These are phyloP conservation scores for Hypoxylon perforatum DNA, from an alignment of 495 filamentous ascomycete species.

Conservation along the genomic window DNA sequence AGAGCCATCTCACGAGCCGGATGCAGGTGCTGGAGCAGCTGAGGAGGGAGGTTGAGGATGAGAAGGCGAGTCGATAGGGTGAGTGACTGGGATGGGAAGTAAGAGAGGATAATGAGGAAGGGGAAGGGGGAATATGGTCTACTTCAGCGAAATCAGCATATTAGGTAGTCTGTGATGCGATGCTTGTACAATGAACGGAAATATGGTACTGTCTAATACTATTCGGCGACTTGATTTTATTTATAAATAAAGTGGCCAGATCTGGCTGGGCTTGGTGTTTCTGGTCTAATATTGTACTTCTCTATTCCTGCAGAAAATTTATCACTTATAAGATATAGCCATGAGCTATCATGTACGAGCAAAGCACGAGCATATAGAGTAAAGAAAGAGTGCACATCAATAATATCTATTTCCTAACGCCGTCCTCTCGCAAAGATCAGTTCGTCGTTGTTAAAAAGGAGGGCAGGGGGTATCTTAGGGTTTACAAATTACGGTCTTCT, in stretches of 20 bases:
- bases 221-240: neutral
- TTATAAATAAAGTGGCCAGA: neutral
- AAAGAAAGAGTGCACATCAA: neutral
- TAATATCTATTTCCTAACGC: slow-evolving; percentile 25
- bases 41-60: slow-evolving; percentile 70
- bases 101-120: neutral
- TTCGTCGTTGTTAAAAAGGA: slow-evolving; percentile 16
- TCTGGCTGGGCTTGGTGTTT: neutral
- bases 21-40: slow-evolving; percentile 69
- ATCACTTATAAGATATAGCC: too few relatives aligned
- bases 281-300: too few relatives aligned
- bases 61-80: slow-evolving; percentile 61
- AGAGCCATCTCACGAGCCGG: slow-evolving; percentile 70
- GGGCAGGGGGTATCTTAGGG: slow-evolving; percentile 36
- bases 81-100: neutral
- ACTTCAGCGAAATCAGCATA: neutral
- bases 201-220: neutral
- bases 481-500: slow-evolving; percentile 24
- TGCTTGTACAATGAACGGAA: neutral
- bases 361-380: neutral
- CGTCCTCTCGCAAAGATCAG: slow-evolving; percentile 10
- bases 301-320: too few relatives aligned
- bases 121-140: neutral
- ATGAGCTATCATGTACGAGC: neutral
- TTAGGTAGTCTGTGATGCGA: neutral